Evolutionary conservation across 2,329 filamentous ascomycete species (phyloP).

Genomic region (Colletotrichum falcatum): DNA sequence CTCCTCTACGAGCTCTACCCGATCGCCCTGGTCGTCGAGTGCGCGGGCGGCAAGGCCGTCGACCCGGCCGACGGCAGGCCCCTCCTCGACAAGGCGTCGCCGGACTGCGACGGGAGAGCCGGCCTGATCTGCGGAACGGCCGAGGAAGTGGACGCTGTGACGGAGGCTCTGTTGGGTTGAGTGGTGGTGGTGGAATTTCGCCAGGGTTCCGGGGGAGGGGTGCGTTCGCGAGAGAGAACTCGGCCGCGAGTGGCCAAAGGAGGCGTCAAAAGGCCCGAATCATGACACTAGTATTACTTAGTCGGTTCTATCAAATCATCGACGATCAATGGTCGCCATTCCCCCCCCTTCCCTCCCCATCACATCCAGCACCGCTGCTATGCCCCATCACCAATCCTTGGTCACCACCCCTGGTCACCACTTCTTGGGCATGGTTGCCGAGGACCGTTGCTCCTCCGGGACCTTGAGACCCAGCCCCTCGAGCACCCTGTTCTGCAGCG

Average conservation of each 20-base stretch:
- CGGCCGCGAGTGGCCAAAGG: not conserved
- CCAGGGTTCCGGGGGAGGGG: too few species aligned
- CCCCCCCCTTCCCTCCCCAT: too few species aligned
- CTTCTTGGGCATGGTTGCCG: constrained; percentile 1
- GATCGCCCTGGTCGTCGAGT: constrained; percentile 70
- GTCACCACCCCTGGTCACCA: constrained; percentile 34
- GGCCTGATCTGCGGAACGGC: constrained; percentile 63
- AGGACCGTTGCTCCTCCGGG: constrained; percentile 18
- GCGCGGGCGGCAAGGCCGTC: constrained; percentile 67
- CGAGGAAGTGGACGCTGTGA: constrained; percentile 59
- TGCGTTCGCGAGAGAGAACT: not conserved
- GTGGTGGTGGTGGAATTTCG: too few species aligned
- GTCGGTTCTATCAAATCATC: not conserved
- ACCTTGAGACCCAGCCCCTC: constrained; percentile 21
- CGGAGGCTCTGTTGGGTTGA: constrained; percentile 41
- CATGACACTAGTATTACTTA: not conserved
- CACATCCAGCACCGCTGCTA: not conserved
- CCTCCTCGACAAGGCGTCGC: constrained; percentile 55
- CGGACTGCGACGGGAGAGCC: constrained; percentile 61
- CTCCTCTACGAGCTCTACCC: constrained; percentile 70
- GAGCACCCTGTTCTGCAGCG: constrained; percentile 48
- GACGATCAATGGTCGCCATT: not conserved
- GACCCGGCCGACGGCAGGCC: constrained; percentile 58
- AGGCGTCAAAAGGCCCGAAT: not conserved
- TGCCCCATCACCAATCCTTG: constrained; percentile 16